Conservation (phyloP, 1,284 basidiomycete genomes). For the Ustanciosporium gigantosporum region DNA sequence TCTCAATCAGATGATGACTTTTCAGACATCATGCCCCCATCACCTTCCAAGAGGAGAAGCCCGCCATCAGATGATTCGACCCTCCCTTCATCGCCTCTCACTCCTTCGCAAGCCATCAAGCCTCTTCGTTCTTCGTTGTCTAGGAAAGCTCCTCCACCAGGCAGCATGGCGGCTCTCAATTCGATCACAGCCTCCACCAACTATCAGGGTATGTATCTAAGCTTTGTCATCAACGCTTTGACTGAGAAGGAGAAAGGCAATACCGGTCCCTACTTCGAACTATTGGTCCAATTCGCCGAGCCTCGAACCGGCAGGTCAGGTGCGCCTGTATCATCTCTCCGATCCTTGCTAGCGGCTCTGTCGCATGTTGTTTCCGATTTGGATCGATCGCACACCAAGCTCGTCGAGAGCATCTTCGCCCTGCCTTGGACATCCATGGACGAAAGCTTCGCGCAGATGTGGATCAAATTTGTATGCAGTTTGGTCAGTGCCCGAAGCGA, state of each 20-base stretch:
- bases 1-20: too few species aligned
- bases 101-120: constrained; percentile 9
- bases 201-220: constrained; percentile 75
- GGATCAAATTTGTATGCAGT: constrained; percentile 75
- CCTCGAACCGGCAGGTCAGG: constrained; percentile 19
- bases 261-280: constrained; percentile 63
- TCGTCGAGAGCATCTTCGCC: constrained; percentile 84
- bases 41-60: constrained; percentile 28
- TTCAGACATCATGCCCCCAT: too few species aligned
- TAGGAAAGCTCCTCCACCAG: constrained; percentile 28
- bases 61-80: constrained; percentile 19
- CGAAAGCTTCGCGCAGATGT: constrained; percentile 69
- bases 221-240: constrained; percentile 80
- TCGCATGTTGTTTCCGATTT: constrained; percentile 70
- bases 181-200: constrained; percentile 14
- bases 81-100: constrained; percentile 18
- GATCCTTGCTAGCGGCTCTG: constrained; percentile 64
- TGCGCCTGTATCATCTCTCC: constrained; percentile 45
- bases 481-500: constrained; percentile 90
- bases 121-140: constrained; percentile 31
- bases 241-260: constrained; percentile 69
- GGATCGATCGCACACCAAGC: constrained; percentile 73
- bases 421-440: constrained; percentile 86
- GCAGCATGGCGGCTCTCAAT: constrained; percentile 29
- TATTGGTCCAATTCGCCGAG: constrained; percentile 65